Percentiles rank a stretch among this genome's conserved stretches.
These are phyloP conservation scores for Pseudocercospora musae DNA, from an alignment of 2,329 filamentous ascomycete genomes.

Conservation along the genomic window DNA sequence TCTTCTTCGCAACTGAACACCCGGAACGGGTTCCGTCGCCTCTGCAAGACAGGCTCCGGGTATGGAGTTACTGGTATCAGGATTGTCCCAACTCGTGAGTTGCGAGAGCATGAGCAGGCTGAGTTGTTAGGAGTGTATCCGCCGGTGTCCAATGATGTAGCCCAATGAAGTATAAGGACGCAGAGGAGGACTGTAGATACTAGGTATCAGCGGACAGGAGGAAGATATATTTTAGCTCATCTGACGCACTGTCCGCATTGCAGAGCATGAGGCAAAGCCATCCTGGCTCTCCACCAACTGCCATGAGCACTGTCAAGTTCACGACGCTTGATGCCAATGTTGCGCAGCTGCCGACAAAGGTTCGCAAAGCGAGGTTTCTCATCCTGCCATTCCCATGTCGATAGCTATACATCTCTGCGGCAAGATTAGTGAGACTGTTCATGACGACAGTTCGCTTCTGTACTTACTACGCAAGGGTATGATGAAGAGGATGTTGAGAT, in stretches of 20 bases:
- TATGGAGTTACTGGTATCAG: background rate
- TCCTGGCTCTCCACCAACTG: slow-evolving; percentile 10
- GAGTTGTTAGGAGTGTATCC: slow-evolving; percentile 3
- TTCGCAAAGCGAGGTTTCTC: slow-evolving; percentile 12
- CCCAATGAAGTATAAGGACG: slow-evolving; percentile 18
- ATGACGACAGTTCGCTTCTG: too few relatives aligned
- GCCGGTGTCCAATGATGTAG: slow-evolving; percentile 12
- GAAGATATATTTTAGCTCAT: background rate
- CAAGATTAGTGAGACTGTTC: too few relatives aligned
- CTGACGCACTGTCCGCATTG: slow-evolving; percentile 16
- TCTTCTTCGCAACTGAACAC: slow-evolving; percentile 12
- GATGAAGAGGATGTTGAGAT: slow-evolving; percentile 17
- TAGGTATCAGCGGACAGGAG: too few relatives aligned
- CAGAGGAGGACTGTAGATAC: slow-evolving; percentile 17
- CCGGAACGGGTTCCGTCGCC: slow-evolving; percentile 2
- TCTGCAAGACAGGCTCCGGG: background rate
- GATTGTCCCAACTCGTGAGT: background rate
- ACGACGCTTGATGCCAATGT: slow-evolving; percentile 15
- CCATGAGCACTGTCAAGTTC: slow-evolving; percentile 16
- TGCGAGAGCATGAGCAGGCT: slow-evolving; percentile 4
- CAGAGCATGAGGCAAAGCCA: slow-evolving; percentile 19
- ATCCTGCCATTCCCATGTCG: slow-evolving; percentile 14
- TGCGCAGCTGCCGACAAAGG: slow-evolving; percentile 17
- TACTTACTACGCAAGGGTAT: slow-evolving; percentile 17
- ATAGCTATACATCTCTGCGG: slow-evolving; percentile 17